These are phyloP conservation scores for Rhynchosporium graminicola DNA, from an alignment of 2,329 filamentous ascomycete genomes.

Conservation along the genomic window DNA sequence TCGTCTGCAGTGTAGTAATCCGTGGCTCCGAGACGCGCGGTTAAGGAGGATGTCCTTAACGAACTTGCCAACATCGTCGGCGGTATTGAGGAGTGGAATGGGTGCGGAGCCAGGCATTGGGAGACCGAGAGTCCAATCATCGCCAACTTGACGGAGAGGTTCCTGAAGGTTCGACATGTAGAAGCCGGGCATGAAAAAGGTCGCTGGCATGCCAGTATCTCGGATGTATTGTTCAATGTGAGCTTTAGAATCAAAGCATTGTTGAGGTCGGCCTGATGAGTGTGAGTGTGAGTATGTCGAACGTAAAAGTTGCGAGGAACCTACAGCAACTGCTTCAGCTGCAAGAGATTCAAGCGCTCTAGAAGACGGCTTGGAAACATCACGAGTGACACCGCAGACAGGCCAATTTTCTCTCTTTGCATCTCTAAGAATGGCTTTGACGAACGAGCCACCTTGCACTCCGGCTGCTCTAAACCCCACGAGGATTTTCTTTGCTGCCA, in stretches of 20 bases:
- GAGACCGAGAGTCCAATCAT: slow-evolving; percentile 37
- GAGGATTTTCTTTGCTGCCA: slow-evolving; percentile 44
- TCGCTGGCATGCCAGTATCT: slow-evolving; percentile 45
- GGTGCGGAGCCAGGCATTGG: slow-evolving; percentile 38
- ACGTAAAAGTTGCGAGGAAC: slow-evolving; percentile 14
- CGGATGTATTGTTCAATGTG: slow-evolving; percentile 43
- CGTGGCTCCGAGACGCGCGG: slow-evolving; percentile 46
- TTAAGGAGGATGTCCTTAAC: slow-evolving; percentile 40
- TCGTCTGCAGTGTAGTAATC: slow-evolving; percentile 45
- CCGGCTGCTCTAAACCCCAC: slow-evolving; percentile 52
- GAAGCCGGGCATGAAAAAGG: slow-evolving; percentile 51
- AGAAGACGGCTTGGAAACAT: slow-evolving; percentile 46
- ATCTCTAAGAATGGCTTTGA: slow-evolving; percentile 51
- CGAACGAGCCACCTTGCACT: slow-evolving; percentile 55
- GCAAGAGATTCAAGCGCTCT: slow-evolving; percentile 45
- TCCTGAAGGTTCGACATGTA: slow-evolving; percentile 54
- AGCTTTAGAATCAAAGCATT: slow-evolving; percentile 45
- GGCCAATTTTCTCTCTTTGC: slow-evolving; percentile 44
- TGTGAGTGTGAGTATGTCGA: neutral
- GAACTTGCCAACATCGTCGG: slow-evolving; percentile 42
- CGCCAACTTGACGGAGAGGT: slow-evolving; percentile 35
- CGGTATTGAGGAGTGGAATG: slow-evolving; percentile 41
- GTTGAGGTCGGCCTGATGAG: slow-evolving; percentile 44
- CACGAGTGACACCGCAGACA: slow-evolving; percentile 52
- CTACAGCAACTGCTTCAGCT: slow-evolving; percentile 46